Base-by-base conservation (phyloP, 1,284 basidiomycete species). In the Agaricales sp. region DNA sequence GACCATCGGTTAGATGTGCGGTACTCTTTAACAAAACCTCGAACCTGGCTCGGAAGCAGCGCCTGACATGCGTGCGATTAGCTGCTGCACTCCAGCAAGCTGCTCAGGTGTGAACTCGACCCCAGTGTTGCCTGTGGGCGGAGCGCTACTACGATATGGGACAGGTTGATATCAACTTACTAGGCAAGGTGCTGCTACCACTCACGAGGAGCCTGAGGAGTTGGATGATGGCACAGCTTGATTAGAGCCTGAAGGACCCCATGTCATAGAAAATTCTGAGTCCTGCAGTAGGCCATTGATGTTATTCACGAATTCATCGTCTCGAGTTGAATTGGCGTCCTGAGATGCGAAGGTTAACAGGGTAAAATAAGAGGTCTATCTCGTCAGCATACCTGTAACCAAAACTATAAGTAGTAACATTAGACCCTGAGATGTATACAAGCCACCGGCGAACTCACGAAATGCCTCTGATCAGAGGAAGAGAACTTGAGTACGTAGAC, bases 401-500 rank as follows among this genome's bases (percentile, higher is more conserved):
- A 90, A 59, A 87, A 89, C 86, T 89, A 53, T 11, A 55, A 2
- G 30, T 19, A 49, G 49, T 48, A 41, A 58, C 51, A 51, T 53
- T 39, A 52, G 51, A 47, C 25, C 46, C 24, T 48, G 43, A 19
- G n/a, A n/a, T n/a, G n/a, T n/a, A n/a, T n/a, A n/a, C n/a, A n/a
- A n/a, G n/a, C 35, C 22, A 19, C 47, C 6, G 4, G 20, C 18
- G 49, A 1, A 75, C 87, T 62, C 57, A 90, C 87, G 61, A 91
- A 91, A 60, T 89, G 84, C 52, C 77, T 75, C 59, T 88, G 82
- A 58, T 86, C 73, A 14, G 87, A 89, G 3, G 84, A 87, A 1
- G 80, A 78, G 66, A 90, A 90, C 63, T 83, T 87, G 57, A 90
- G 77, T 51, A 88, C 83, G 58, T 82, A 89, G 3, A 82, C 77